Evolutionary conservation across 345 rosid species (phyloP).

Genomic region (Melaleuca alternifolia): DNA sequence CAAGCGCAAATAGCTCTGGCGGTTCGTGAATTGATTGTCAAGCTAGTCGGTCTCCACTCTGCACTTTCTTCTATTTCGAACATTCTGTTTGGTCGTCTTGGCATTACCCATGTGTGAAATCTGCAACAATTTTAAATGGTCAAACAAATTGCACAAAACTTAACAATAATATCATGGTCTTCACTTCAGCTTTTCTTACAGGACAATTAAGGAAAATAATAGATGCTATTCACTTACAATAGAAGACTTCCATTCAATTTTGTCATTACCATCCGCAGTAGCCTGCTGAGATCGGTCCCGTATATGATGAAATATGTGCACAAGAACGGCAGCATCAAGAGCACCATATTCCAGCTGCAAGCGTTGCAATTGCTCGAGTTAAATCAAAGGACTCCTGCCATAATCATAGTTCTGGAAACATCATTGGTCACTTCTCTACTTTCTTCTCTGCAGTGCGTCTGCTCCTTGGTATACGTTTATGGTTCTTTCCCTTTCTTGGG

Average conservation of each 20-base stretch:
- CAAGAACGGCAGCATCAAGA: slow-evolving; percentile 79
- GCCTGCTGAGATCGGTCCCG: slow-evolving; percentile 29
- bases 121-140: slow-evolving; percentile 13
- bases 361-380: background rate
- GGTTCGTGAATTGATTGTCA: background rate
- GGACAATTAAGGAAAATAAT: background rate
- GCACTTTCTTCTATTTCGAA: background rate
- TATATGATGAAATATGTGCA: slow-evolving; percentile 60
- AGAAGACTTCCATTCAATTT: slow-evolving; percentile 65
- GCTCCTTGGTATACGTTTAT: background rate
- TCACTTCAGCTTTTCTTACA: background rate
- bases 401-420: background rate
- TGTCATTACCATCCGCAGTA: slow-evolving; percentile 21
- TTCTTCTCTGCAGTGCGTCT: background rate
- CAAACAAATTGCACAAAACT: background rate
- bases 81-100: slow-evolving; percentile 29
- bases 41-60: background rate
- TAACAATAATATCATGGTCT: background rate
- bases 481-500: background rate
- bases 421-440: background rate
- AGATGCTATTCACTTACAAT: slow-evolving; percentile 35
- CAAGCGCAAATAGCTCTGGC: background rate
- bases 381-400: background rate
- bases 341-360: slow-evolving; percentile 92
- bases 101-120: slow-evolving; percentile 46